Percentiles rank a stretch among this genome's conserved stretches.
phyloP scores from a whole-genome alignment of 768 basidiomycete genomes.

The Russula emetica region DNA sequence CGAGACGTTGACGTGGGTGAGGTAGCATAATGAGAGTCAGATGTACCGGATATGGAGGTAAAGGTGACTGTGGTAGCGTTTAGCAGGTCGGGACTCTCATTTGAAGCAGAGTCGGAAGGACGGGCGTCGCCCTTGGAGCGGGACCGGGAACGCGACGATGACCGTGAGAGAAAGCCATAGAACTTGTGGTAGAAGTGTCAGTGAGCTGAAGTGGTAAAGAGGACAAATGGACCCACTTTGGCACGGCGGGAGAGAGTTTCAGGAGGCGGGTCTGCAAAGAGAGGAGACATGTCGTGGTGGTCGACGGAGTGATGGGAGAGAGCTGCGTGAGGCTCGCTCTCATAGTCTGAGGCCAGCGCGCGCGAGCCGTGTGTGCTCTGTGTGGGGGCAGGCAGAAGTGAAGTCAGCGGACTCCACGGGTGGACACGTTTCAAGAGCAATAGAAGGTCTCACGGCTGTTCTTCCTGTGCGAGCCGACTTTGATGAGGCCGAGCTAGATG shows the following conservation, averaged over 20 bases:
- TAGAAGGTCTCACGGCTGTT: constrained; percentile 22
- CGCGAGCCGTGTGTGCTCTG: constrained; percentile 30
- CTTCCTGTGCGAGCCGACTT: constrained; percentile 25
- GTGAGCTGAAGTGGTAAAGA: constrained; percentile 20
- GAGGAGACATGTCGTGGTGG: constrained; percentile 26
- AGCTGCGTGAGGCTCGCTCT: constrained; percentile 23
- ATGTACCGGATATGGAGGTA: constrained; percentile 25
- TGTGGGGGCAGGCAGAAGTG: constrained; percentile 13
- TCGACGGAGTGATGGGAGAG: constrained; percentile 22
- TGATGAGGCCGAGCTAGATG: constrained; percentile 26
- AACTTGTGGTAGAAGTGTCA: constrained; percentile 39
- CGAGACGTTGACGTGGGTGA: constrained; percentile 41
- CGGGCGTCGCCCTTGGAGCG: constrained; percentile 34
- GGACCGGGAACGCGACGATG: constrained; percentile 59
- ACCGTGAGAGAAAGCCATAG: constrained; percentile 49
- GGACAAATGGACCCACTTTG: constrained; percentile 19
- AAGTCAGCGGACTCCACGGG: constrained; percentile 10
- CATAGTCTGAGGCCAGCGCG: constrained; percentile 27
- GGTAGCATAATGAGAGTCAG: constrained; percentile 25
- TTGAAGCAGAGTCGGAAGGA: constrained; percentile 29
- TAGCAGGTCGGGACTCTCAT: constrained; percentile 26
- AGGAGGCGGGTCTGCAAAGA: constrained; percentile 14
- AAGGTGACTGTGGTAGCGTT: constrained; percentile 29
- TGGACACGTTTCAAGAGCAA: constrained; percentile 16
- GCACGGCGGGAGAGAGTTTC: constrained; percentile 19